phyloP scores from a whole-genome alignment of 768 basidiomycete species.

The Russula virescens region DNA sequence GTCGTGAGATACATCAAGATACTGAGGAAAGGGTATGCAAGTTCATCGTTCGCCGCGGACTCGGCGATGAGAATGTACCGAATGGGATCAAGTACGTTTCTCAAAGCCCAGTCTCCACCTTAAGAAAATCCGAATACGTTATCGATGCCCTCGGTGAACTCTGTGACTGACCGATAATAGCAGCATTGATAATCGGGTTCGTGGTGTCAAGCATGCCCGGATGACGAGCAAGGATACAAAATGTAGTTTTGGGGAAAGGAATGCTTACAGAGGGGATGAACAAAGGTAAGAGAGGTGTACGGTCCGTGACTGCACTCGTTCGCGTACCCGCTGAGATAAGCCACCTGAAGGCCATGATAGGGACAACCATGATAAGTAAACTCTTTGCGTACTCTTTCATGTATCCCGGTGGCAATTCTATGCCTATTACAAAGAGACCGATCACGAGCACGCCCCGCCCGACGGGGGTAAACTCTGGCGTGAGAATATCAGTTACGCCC shows the following conservation, averaged over 20 bases:
- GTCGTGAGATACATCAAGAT: slow-evolving; percentile 82
- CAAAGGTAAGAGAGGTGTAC: not conserved
- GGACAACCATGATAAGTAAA: slow-evolving; percentile 63
- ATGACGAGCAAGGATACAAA: slow-evolving; percentile 78
- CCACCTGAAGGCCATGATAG: slow-evolving; percentile 86
- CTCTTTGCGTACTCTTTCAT: slow-evolving; percentile 74
- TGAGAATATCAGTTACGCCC: slow-evolving; percentile 48
- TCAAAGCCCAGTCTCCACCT: slow-evolving; percentile 59
- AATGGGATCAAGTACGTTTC: slow-evolving; percentile 67
- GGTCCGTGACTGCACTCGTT: not conserved
- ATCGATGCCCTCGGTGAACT: not conserved
- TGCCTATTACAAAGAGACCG: slow-evolving; percentile 91
- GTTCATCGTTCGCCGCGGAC: slow-evolving; percentile 91
- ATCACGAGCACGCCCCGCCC: slow-evolving; percentile 83
- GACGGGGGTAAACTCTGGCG: slow-evolving; percentile 85
- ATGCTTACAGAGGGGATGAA: slow-evolving; percentile 34
- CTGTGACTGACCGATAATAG: slow-evolving; percentile 55
- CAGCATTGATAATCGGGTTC: slow-evolving; percentile 89
- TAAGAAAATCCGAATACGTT: not conserved
- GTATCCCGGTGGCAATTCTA: slow-evolving; percentile 84
- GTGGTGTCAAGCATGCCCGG: slow-evolving; percentile 88
- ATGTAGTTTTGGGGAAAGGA: slow-evolving; percentile 68
- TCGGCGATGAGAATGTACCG: slow-evolving; percentile 82
- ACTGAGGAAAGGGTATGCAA: slow-evolving; percentile 89
- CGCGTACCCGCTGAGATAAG: slow-evolving; percentile 58